Conservation (phyloP, 2,329 filamentous ascomycete species). For the Chrysosporium keratinophilum region DNA sequence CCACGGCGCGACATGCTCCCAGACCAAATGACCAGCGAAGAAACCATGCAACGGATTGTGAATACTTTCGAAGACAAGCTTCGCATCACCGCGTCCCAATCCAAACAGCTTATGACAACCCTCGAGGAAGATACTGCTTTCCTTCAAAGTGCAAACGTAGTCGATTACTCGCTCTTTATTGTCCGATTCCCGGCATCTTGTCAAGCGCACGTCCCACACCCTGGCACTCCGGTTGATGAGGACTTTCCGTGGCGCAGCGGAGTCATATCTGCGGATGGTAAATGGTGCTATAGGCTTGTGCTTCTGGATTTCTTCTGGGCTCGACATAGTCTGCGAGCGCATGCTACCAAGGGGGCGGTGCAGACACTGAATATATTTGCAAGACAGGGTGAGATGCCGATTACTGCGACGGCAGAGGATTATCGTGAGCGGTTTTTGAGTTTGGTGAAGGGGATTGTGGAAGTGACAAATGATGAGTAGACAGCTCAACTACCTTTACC, state of each 20-base stretch:
- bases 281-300: slow-evolving; percentile 57
- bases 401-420: slow-evolving; percentile 58
- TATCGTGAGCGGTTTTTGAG: slow-evolving; percentile 50
- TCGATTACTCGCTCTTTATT: slow-evolving; percentile 67
- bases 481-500: not conserved
- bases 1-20: slow-evolving; percentile 61
- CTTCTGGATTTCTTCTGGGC: slow-evolving; percentile 72
- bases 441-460: slow-evolving; percentile 42
- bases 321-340: slow-evolving; percentile 58
- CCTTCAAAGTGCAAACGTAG: slow-evolving; percentile 52
- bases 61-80: slow-evolving; percentile 60
- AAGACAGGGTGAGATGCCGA: slow-evolving; percentile 60
- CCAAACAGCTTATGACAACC: slow-evolving; percentile 45
- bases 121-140: slow-evolving; percentile 55
- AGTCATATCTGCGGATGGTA: slow-evolving; percentile 50
- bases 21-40: slow-evolving; percentile 52
- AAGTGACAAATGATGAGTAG: slow-evolving; percentile 21
- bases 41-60: slow-evolving; percentile 54
- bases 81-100: slow-evolving; percentile 45
- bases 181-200: slow-evolving; percentile 46
- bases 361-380: slow-evolving; percentile 54
- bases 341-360: slow-evolving; percentile 55
- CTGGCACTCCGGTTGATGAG: slow-evolving; percentile 9
- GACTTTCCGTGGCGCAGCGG: slow-evolving; percentile 49
- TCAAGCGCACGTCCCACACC: slow-evolving; percentile 26